Evolutionary conservation across 129 eudicot genomes (phyloP), one percentile per base, ranked within the genome.

Genomic region (Kitagawia praeruptora): DNA sequence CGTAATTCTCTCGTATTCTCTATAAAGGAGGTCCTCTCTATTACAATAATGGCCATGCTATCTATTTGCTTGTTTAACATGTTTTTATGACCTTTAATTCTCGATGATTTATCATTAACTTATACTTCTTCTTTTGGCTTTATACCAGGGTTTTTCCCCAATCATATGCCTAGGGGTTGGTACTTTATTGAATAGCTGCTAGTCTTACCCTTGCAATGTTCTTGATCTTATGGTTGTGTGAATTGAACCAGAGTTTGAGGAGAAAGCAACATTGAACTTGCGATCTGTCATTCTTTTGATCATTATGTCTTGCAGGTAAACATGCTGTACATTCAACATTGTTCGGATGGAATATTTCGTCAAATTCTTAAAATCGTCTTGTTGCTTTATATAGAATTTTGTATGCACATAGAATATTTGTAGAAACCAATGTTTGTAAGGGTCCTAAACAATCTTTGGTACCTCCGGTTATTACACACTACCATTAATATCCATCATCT

Each of bases 101-200:
- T 1, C 9, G 19, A 67, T 66, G 19, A 67, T 66, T 66, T 11
- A 13, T 67, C 23, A 67, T 28, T 5, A 41, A 54, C 58, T 78
- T 10, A 48, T 47, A 7, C 0, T 42, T 5, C 38, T 11, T 78
- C 27, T 77, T 6, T 41, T 80, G 47, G 41, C 76, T 23, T 67
- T 38, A 76, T 80, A 48, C 34, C 87, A 95, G 99, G 99, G 75
- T 84, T 90, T 80, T 95, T 86, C 75, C 94, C 96, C 27, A 82
- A 83, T 69, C 85, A 88, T 13, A 92, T 92, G 99, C 97, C 96
- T 1, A 83, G 54, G 18, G 88, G 95, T 96, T 95, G 86, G 93
- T 92, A 48, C 75, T 85, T 51, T 82, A 92, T 80, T 92, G 97
- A 93, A 74, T 87, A 16, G 76, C 67, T 77, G 89, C 80, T 37